Evolutionary conservation across 768 basidiomycete species (phyloP).

Genomic region (Russula virescens): DNA sequence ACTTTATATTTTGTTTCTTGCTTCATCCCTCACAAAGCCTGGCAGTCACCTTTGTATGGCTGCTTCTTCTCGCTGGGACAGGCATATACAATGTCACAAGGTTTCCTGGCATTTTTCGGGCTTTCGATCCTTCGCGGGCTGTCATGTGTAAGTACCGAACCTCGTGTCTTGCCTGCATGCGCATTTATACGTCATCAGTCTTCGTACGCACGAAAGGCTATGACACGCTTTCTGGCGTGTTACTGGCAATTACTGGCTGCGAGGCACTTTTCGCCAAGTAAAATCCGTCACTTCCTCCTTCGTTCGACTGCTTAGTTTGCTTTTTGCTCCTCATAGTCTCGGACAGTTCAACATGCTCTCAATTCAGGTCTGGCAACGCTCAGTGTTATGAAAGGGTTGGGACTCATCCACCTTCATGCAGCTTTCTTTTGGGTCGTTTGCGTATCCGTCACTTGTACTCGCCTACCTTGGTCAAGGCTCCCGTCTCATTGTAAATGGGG

Average conservation of each 20-base stretch:
- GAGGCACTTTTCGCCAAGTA: conserved; percentile 67
- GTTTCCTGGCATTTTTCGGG: conserved; percentile 56
- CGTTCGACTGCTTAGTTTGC: not conserved
- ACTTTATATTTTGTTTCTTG: not conserved
- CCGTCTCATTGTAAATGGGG: conserved; percentile 47
- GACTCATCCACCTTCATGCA: conserved; percentile 18
- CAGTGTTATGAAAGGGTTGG: not conserved
- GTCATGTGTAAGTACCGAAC: conserved; percentile 41
- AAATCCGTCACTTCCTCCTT: not conserved
- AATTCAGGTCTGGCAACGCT: conserved; percentile 40
- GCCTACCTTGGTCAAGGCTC: conserved; percentile 73
- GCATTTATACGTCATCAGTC: conserved; percentile 32
- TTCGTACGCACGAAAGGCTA: conserved; percentile 62
- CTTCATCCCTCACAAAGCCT: not conserved
- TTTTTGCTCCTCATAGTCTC: conserved; percentile 35
- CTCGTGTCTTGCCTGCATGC: not conserved
- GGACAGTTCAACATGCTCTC: conserved; percentile 61
- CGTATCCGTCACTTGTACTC: conserved; percentile 55
- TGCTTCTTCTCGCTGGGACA: conserved; percentile 44
- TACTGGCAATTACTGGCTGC: conserved; percentile 64
- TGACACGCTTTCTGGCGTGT: conserved; percentile 54
- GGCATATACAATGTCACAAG: conserved; percentile 54
- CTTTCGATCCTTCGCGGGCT: conserved; percentile 62
- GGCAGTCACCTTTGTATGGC: conserved; percentile 52
- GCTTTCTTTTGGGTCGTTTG: conserved; percentile 48